Conservation (phyloP, 106 monocot genomes). For the Dendrobium catenatum region DNA sequence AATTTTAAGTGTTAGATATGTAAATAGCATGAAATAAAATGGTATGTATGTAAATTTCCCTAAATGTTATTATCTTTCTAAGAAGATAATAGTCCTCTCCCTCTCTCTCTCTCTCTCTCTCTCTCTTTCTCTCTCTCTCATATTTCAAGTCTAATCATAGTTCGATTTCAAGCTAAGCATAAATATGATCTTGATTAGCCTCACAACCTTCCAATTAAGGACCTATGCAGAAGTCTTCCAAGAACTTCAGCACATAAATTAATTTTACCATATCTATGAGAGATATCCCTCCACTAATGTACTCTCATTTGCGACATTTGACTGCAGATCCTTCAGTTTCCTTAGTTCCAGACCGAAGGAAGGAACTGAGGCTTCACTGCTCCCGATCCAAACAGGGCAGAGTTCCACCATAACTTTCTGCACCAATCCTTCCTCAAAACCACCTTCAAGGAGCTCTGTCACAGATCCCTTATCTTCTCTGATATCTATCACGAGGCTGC, state of each 20-base stretch:
- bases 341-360: constrained; percentile 21
- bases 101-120: too few species aligned
- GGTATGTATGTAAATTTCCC: too few species aligned
- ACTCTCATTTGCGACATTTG: constrained; percentile 24
- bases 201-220: background rate
- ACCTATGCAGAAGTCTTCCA: background rate
- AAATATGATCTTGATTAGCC: background rate
- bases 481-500: constrained; percentile 69
- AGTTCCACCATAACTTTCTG: constrained; percentile 76
- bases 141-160: too few species aligned
- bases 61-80: too few species aligned
- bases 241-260: background rate
- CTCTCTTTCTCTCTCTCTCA: too few species aligned
- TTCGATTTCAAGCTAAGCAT: too few species aligned
- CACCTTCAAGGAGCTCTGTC: constrained; percentile 28
- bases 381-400: constrained; percentile 27
- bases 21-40: too few species aligned
- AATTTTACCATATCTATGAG: background rate
- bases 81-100: too few species aligned
- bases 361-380: constrained; percentile 15
- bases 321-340: constrained; percentile 41
- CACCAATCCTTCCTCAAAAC: constrained; percentile 36
- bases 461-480: constrained; percentile 19
- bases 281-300: constrained; percentile 66
- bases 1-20: too few species aligned